phyloP scores from a whole-genome alignment of 2,329 filamentous ascomycete species.

The Pseudocercospora pini-densiflorae region DNA sequence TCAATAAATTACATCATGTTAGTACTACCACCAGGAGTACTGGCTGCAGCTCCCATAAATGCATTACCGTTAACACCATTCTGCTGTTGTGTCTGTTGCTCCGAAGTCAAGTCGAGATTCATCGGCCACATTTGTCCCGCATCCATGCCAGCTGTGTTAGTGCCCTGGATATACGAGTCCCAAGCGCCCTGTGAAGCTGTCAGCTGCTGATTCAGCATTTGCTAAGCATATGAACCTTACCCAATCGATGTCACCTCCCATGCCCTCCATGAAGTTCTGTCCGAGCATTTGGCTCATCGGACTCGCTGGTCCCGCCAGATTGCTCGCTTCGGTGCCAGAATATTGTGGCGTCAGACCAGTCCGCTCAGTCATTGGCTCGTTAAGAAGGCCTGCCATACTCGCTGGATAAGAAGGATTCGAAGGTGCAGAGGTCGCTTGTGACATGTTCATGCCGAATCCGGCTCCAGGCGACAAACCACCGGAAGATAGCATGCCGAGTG shows the following conservation, averaged over 20 bases:
- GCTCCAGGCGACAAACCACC: slow-evolving; percentile 59
- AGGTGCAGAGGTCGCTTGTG: slow-evolving; percentile 21
- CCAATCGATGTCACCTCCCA: slow-evolving; percentile 54
- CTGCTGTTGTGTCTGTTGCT: slow-evolving; percentile 34
- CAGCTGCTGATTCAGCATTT: slow-evolving; percentile 4
- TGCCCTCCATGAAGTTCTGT: slow-evolving; percentile 58
- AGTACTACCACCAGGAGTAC: slow-evolving; percentile 13
- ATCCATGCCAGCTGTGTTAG: slow-evolving; percentile 46
- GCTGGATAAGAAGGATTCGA: slow-evolving; percentile 34
- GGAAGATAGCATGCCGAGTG: slow-evolving; percentile 68
- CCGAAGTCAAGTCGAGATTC: slow-evolving; percentile 40
- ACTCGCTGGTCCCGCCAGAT: slow-evolving; percentile 36
- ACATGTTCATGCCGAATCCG: slow-evolving; percentile 28
- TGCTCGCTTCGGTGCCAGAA: slow-evolving; percentile 40
- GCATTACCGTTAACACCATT: slow-evolving; percentile 10
- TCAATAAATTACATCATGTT: slow-evolving; percentile 17
- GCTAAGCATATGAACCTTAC: slow-evolving; percentile 50
- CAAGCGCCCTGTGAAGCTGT: slow-evolving; percentile 61
- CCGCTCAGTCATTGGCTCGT: slow-evolving; percentile 36
- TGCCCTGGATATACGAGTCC: slow-evolving; percentile 70
- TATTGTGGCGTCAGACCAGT: slow-evolving; percentile 42
- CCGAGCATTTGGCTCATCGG: slow-evolving; percentile 42
- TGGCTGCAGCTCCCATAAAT: slow-evolving; percentile 10
- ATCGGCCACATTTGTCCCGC: slow-evolving; percentile 51
- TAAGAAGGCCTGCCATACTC: slow-evolving; percentile 41